phyloP scores from a whole-genome alignment of 2,329 filamentous ascomycete species.

The Emydomyces testavorans region DNA sequence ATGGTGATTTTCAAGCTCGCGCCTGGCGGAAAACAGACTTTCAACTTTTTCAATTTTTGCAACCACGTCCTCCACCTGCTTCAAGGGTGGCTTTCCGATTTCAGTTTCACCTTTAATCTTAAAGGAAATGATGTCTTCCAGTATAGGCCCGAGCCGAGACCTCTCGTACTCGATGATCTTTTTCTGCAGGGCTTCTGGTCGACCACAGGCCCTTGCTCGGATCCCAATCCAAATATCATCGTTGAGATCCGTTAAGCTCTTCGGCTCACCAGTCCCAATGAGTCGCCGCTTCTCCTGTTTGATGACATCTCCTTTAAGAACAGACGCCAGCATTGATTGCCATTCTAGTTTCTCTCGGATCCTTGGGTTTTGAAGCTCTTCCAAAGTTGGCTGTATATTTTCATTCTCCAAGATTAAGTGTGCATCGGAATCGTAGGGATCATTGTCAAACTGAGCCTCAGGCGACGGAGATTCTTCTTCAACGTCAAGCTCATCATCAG shows the following conservation, averaged over 20 bases:
- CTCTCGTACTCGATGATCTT: slow-evolving; percentile 81
- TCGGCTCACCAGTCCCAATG: slow-evolving; percentile 67
- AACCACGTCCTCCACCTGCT: slow-evolving; percentile 84
- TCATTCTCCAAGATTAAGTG: slow-evolving; percentile 88
- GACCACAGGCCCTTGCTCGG: slow-evolving; percentile 69
- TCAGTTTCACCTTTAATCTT: slow-evolving; percentile 89
- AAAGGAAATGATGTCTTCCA: slow-evolving; percentile 87
- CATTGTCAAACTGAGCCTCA: slow-evolving; percentile 68
- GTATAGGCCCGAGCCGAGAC: slow-evolving; percentile 55
- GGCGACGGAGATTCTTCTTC: slow-evolving; percentile 85
- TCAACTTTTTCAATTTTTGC: slow-evolving; percentile 84
- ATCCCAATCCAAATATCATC: slow-evolving; percentile 79
- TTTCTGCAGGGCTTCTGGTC: slow-evolving; percentile 71
- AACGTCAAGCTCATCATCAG: slow-evolving; percentile 66
- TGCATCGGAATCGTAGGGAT: slow-evolving; percentile 81
- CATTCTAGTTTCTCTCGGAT: slow-evolving; percentile 89
- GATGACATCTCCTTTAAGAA: slow-evolving; percentile 91
- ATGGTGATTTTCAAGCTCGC: slow-evolving; percentile 61
- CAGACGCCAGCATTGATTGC: slow-evolving; percentile 95
- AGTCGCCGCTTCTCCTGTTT: slow-evolving; percentile 95
- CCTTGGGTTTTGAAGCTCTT: slow-evolving; percentile 77
- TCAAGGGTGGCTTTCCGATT: slow-evolving; percentile 71
- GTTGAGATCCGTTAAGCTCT: slow-evolving; percentile 55
- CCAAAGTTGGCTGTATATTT: slow-evolving; percentile 73
- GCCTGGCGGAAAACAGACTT: slow-evolving; percentile 68